Evolutionary conservation across 441 rosid genomes (phyloP), one percentile per base, ranked within the genome.

Genomic region (Adansonia rubrostipa): DNA sequence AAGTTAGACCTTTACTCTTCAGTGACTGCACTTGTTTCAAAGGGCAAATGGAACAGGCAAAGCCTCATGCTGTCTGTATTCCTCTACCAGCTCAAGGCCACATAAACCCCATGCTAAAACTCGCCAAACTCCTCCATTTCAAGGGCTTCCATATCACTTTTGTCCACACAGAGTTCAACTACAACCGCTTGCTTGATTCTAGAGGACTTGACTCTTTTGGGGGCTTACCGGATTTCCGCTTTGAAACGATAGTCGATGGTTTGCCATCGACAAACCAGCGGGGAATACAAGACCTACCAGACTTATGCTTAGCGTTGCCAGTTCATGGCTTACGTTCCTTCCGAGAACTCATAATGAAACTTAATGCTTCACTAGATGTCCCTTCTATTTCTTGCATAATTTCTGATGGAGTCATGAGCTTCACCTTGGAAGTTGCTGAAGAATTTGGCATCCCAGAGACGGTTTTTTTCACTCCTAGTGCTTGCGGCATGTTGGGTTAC

Each of bases 41-140:
- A 7, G 56, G 56, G 24, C 42, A 28, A 33, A 78, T 40, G 76
- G 79, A 75, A 58, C 71, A 67, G 19, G 19, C 1, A 14, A 81
- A 74, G 79, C 79, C 77, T 3, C 84, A 81, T 47, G 84, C 68
- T 8, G 51, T 78, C 6, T 78, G 81, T 45, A 69, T 81, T 3
- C 84, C 84, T 20, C 61, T 57, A 6, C 84, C 84, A 14, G 76
- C 76, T 11, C 84, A 81, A 74, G 79, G 84, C 69, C 84, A 81
- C 77, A 81, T 78, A 53, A 81, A 78, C 50, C 81, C 84, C 19
- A 74, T 78, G 73, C 24, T 78, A 17, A 69, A 68, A 53, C 62
- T 81, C 1, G 81, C 84, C 44, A 74, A 73, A 24, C 67, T 81
- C 58, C 78, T 81, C 63, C 78, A 81, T 50, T 62, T 22, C 79